These are phyloP conservation scores for Tagetes erecta DNA, from an alignment of 129 eudicot species.

Conservation along the genomic window DNA sequence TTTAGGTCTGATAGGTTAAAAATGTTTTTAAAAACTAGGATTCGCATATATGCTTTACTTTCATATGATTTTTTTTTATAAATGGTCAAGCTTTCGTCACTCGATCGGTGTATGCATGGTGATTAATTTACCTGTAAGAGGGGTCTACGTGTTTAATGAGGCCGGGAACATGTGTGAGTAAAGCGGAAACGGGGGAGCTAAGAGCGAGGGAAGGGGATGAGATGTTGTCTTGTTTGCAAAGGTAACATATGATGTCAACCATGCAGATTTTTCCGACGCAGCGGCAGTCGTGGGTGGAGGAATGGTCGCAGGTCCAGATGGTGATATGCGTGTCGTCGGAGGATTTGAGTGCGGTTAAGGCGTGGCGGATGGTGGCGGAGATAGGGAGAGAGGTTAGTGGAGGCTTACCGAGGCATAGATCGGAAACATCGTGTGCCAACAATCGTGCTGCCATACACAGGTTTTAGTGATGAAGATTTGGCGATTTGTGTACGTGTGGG, in stretches of 20 bases:
- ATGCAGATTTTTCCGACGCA: conserved; percentile 79
- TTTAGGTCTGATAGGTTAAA: too few relatives aligned
- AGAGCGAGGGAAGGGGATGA: conserved; percentile 54
- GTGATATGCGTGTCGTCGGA: conserved; percentile 57
- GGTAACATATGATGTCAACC: conserved; percentile 74
- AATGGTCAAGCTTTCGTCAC: background rate
- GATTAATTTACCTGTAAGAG: conserved; percentile 47
- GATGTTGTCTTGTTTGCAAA: conserved; percentile 55
- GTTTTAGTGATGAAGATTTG: conserved; percentile 1
- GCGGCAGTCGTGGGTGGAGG: conserved; percentile 29
- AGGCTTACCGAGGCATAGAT: conserved; percentile 89
- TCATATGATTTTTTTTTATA: too few relatives aligned
- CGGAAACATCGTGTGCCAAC: conserved; percentile 60
- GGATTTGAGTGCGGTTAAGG: conserved; percentile 58
- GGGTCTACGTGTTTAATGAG: conserved; percentile 69
- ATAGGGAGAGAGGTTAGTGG: conserved; percentile 56
- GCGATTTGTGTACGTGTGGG: background rate
- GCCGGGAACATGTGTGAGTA: conserved; percentile 43
- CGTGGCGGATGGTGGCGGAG: conserved; percentile 58
- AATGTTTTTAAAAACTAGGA: too few relatives aligned
- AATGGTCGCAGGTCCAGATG: conserved; percentile 61
- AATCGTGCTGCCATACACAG: conserved; percentile 74
- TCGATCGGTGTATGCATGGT: too few relatives aligned
- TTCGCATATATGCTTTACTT: too few relatives aligned
- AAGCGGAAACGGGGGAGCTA: conserved; percentile 56